Evolutionary conservation across 2,329 filamentous ascomycete species (phyloP).

Genomic region (Mycogone perniciosa): DNA sequence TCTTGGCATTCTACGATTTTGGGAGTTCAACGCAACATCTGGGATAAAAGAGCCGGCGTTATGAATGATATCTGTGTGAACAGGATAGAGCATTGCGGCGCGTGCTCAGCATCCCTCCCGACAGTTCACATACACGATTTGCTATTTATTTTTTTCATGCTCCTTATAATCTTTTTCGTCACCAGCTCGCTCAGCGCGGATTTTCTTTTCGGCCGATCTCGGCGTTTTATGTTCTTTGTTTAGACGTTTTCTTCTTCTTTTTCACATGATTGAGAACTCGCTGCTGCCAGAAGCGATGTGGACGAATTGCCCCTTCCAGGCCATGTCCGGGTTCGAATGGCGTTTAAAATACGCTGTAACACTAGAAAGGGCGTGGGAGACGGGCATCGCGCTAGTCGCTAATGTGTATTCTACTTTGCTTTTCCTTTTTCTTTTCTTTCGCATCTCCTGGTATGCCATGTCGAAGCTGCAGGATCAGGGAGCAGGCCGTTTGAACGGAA

Average conservation of each 20-base stretch:
- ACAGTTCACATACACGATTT: constrained; percentile 15
- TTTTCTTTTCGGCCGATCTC: not conserved
- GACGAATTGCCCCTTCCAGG: constrained; percentile 7
- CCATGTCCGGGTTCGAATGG: not conserved
- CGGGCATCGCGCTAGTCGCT: constrained; percentile 21
- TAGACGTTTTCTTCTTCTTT: constrained; percentile 7
- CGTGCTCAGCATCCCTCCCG: constrained; percentile 20
- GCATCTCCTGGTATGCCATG: constrained; percentile 13
- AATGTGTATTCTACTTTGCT: constrained; percentile 24
- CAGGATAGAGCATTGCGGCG: constrained; percentile 18
- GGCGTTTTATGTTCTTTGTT: constrained; percentile 16
- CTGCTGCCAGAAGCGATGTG: not conserved
- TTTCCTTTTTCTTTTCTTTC: constrained; percentile 5
- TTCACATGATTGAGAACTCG: not conserved
- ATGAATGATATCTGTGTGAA: constrained; percentile 15
- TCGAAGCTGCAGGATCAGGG: constrained; percentile 7
- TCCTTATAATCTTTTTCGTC: constrained; percentile 14
- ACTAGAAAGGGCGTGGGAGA: not conserved
- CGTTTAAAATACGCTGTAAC: not conserved
- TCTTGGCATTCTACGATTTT: constrained; percentile 11
- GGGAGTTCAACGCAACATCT: constrained; percentile 18
- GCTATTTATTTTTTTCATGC: constrained; percentile 14
- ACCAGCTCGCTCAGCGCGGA: not conserved
- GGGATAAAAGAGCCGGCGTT: constrained; percentile 26
- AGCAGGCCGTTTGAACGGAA: constrained; percentile 18